Evolutionary conservation across 2,329 filamentous ascomycete species (phyloP).

Genomic region (Colletotrichum neosansevieriae): DNA sequence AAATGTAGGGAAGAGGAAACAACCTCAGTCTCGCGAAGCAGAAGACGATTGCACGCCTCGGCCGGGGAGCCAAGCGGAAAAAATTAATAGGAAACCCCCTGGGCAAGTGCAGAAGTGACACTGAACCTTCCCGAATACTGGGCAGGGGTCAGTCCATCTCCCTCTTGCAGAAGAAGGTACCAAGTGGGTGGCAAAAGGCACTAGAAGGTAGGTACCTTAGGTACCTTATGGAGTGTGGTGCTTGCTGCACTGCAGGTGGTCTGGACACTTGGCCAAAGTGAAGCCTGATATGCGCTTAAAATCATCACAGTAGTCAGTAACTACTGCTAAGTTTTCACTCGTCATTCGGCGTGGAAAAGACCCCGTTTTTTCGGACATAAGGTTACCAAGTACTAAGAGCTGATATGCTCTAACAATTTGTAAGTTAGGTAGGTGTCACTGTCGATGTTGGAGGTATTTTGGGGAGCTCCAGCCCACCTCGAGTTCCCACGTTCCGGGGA

Average conservation of each 20-base stretch:
- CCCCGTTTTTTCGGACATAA: too few species aligned
- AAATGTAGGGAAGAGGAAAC: neutral
- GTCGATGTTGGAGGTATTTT: neutral
- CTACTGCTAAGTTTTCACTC: too few species aligned
- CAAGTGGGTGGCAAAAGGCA: too few species aligned
- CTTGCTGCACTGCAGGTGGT: neutral
- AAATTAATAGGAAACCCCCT: slow-evolving; percentile 31
- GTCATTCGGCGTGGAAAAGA: too few species aligned
- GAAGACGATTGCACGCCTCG: neutral
- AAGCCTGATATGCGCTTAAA: slow-evolving; percentile 3
- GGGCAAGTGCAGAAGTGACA: slow-evolving; percentile 18
- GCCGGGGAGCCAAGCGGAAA: slow-evolving; percentile 21
- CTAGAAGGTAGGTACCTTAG: too few species aligned
- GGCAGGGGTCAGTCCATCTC: slow-evolving; percentile 22
- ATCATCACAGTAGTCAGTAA: too few species aligned
- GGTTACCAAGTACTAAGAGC: too few species aligned
- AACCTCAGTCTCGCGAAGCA: slow-evolving; percentile 7
- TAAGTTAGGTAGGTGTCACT: too few species aligned
- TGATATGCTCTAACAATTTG: slow-evolving; percentile 16
- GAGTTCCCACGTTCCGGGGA: neutral
- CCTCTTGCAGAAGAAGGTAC: too few species aligned
- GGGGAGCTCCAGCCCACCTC: slow-evolving; percentile 25
- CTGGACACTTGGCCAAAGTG: slow-evolving; percentile 38
- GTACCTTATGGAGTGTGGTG: too few species aligned
- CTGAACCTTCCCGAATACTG: slow-evolving; percentile 34